These are phyloP conservation scores for Leccinum truebloodii DNA, from an alignment of 768 basidiomycete genomes.

Conservation along the genomic window DNA sequence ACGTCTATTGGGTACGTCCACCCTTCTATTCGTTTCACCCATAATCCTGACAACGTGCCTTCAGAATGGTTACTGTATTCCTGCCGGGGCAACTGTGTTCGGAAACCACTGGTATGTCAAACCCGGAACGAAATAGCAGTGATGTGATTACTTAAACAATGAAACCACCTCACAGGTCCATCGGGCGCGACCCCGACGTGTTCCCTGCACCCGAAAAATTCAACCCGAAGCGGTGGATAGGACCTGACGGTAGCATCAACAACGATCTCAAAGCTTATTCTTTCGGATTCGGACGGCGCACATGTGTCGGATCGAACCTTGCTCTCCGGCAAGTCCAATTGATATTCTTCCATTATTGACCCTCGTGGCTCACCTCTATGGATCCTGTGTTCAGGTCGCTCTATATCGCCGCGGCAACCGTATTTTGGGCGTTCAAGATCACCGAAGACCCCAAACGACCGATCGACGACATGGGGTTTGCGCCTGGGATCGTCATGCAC, in stretches of 20 bases:
- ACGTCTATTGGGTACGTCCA: conserved; percentile 28
- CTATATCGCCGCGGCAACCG: conserved; percentile 59
- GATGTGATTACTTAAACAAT: not conserved
- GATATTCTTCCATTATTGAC: not conserved
- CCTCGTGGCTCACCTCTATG: not conserved
- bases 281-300: conserved; percentile 54
- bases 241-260: conserved; percentile 42
- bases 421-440: conserved; percentile 66
- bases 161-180: conserved; percentile 15
- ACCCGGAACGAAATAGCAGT: not conserved
- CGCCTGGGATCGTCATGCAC: conserved; percentile 62
- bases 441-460: conserved; percentile 47
- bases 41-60: not conserved
- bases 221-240: conserved; percentile 57
- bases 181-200: conserved; percentile 26
- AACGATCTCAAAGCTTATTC: conserved; percentile 51
- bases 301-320: conserved; percentile 27
- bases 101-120: conserved; percentile 31
- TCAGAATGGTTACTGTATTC: conserved; percentile 38
- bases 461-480: conserved; percentile 63
- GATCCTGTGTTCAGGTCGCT: conserved; percentile 45
- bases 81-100: conserved; percentile 36
- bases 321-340: conserved; percentile 22
- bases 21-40: no score
- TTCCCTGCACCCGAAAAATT: conserved; percentile 47